Conservation (phyloP, 495 filamentous ascomycete genomes). For the Astrothelium macrocarpum region DNA sequence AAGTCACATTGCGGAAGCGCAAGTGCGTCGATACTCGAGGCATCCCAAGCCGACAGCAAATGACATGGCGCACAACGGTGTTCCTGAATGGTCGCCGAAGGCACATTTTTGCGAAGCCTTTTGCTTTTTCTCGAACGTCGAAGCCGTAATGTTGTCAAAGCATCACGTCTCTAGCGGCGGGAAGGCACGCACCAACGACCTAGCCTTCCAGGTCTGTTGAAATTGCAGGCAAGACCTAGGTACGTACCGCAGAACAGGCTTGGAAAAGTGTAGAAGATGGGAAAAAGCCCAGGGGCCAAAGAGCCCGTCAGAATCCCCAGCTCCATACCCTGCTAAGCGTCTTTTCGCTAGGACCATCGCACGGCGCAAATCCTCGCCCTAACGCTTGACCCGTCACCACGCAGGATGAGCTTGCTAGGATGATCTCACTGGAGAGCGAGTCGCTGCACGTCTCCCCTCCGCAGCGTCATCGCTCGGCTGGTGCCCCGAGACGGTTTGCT, state of each 20-base stretch:
- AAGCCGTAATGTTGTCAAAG: not conserved
- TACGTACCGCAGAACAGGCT: too few species aligned
- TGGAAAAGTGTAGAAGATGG: not conserved
- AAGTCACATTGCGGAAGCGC: not conserved
- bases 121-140: constrained; percentile 4
- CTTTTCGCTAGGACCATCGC: not conserved
- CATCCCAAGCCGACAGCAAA: not conserved
- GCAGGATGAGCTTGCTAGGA: not conserved
- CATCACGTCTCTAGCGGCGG: not conserved
- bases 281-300: not conserved
- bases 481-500: not conserved
- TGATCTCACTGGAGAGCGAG: not conserved
- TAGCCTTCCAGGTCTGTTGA: not conserved
- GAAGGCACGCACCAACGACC: not conserved
- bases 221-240: not conserved
- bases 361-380: not conserved
- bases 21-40: not conserved
- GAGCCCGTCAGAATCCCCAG: not conserved
- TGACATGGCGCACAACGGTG: not conserved
- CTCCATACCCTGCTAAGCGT: not conserved
- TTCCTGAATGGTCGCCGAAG: not conserved
- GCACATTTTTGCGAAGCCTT: not conserved
- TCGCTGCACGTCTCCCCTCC: not conserved
- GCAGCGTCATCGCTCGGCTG: constrained; percentile 4
- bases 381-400: constrained; percentile 2